A percentile compares a stretch with the other conserved stretches of the same genome.
Evolutionary conservation across 2,329 filamentous ascomycete species (phyloP).

Genomic region (Chaetomiaceae sp.): DNA sequence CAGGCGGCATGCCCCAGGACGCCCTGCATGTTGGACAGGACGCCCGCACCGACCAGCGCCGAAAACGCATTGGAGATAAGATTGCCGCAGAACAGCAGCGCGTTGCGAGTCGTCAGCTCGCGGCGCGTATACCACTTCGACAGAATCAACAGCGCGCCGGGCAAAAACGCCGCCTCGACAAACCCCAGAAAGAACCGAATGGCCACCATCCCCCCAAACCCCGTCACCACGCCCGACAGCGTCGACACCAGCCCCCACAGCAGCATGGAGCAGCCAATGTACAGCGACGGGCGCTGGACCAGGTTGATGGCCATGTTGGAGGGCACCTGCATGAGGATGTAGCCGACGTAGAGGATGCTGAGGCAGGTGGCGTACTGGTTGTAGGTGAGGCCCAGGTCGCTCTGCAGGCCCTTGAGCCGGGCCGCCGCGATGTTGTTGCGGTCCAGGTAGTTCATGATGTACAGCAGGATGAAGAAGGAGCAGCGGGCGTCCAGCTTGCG

Average conservation of each 20-base stretch:
- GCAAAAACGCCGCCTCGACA: conserved; percentile 58
- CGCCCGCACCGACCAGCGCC: conserved; percentile 52
- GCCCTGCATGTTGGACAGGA: conserved; percentile 52
- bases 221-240: conserved; percentile 45
- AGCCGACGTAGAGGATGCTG: conserved; percentile 60
- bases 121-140: conserved; percentile 62
- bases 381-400: conserved; percentile 49
- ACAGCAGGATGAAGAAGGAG: conserved; percentile 66
- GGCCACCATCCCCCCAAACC: conserved; percentile 48
- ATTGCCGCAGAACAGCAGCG: conserved; percentile 54
- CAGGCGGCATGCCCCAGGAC: conserved; percentile 49
- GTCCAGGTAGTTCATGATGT: conserved; percentile 69
- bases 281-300: conserved; percentile 45
- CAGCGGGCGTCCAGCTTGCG: conserved; percentile 65
- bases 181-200: conserved; percentile 56
- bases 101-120: conserved; percentile 49
- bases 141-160: conserved; percentile 56
- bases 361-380: conserved; percentile 59
- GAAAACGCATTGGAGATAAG: conserved; percentile 56
- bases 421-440: conserved; percentile 64
- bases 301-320: conserved; percentile 54
- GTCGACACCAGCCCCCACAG: conserved; percentile 57
- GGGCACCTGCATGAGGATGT: conserved; percentile 58
- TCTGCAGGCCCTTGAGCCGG: conserved; percentile 56
- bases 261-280: conserved; percentile 45